A percentile compares a stretch with the other conserved stretches of the same genome.
Conservation (phyloP, 805 yeast genomes). For the Komagataella populi region DNA sequence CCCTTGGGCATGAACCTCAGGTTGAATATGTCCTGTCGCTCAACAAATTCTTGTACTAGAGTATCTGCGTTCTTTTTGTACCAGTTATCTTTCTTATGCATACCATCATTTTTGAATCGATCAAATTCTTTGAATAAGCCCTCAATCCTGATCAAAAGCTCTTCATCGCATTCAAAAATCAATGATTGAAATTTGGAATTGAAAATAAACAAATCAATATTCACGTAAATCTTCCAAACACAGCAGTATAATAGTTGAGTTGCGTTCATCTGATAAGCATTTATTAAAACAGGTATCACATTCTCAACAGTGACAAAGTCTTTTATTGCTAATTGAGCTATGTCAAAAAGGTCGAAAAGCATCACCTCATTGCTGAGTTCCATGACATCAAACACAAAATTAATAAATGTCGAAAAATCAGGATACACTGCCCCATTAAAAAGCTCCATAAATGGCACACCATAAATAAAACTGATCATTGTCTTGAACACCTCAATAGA, state of each 20-base stretch:
- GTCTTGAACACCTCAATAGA: conserved; percentile 27
- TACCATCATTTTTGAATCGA: conserved; percentile 13
- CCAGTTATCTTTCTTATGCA: not conserved
- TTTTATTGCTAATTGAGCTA: conserved; percentile 46
- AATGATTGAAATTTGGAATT: conserved; percentile 23
- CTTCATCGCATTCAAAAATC: conserved; percentile 11
- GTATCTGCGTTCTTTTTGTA: conserved; percentile 11
- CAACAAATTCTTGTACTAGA: conserved; percentile 20
- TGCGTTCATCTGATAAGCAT: conserved; percentile 39
- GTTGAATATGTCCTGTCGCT: conserved; percentile 15
- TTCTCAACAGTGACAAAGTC: conserved; percentile 47
- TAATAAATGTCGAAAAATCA: conserved; percentile 24
- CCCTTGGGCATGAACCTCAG: not conserved
- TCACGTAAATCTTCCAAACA: conserved; percentile 53
- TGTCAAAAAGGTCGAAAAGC: conserved; percentile 40
- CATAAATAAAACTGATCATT: conserved; percentile 43
- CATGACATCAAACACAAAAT: conserved; percentile 41
- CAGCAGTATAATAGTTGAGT: conserved; percentile 44
- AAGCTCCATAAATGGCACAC: conserved; percentile 27
- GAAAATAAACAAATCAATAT: conserved; percentile 47
- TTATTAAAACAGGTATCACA: conserved; percentile 38
- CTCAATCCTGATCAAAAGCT: conserved; percentile 13
- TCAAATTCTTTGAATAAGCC: conserved; percentile 22
- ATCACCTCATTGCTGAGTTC: conserved; percentile 52
- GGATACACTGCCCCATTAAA: conserved; percentile 18